Base-by-base conservation (phyloP, 2,329 filamentous ascomycete genomes). In the Xylaria sp. region DNA sequence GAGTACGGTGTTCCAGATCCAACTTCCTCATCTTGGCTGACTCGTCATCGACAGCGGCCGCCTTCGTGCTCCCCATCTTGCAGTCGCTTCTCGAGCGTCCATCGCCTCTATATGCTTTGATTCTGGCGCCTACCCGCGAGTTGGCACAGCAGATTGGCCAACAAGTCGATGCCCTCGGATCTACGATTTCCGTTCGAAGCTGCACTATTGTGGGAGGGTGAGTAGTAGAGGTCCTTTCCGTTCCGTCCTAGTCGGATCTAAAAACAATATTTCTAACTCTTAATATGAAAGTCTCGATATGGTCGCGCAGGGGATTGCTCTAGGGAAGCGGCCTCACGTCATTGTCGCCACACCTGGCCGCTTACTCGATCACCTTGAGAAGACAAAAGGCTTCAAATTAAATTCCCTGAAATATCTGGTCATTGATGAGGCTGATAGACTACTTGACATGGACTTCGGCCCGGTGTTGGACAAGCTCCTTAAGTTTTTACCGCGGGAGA, bases 301-400 rank as follows among this genome's bases (percentile, higher is more conserved):
- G 92, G 91, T 97, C 1, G 86, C 91, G 0, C 95, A 99, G 75
- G 79, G 90, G 1, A 96, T 99, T 66, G 90, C 93, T 0, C 85
- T 99, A 0, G 92, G 91, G n/a, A 97, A 66, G 83, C 94, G 94
- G 70, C 95, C 95, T 7, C 95, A 99, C 72, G 89, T 99, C 23
- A 82, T 98, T 21, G 93, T 98, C 38, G 94, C 94, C 0, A 97
- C 94, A 0, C 94, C 94, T 0, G 94, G 93, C 54, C 87, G 94
- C 58, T 80, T 97, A 21, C 82, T 97, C 4, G 95, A 98, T 71
- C 95, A 99, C 70, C 80, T 98, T 8, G 93, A 98, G 75, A 97
- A 97, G 78, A 99, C 95, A 2, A 97, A 97, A 76, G 94, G 95
- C 10, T 98, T 99, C 78, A 93, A 90, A 1, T 80, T 98, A 49